Conservation (phyloP, 306 rosid species). For the Benincasa hispida region DNA sequence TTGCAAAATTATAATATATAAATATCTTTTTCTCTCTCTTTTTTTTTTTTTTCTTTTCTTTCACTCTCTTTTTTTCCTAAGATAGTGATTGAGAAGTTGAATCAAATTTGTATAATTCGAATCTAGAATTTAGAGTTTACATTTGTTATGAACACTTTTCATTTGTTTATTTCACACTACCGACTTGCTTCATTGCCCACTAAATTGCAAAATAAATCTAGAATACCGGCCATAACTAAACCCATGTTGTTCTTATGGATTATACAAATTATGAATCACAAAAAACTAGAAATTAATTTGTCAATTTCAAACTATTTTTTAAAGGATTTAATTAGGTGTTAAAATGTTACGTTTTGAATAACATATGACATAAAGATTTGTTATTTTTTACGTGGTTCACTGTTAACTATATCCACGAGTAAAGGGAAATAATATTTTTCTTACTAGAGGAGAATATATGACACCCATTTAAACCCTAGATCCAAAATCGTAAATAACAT, state of each 20-base stretch:
- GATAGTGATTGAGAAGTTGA: neutral
- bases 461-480: too few species aligned
- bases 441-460: too few species aligned
- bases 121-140: neutral
- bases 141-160: neutral
- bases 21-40: neutral
- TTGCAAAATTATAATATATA: neutral
- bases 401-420: too few species aligned
- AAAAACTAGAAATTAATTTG: neutral
- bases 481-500: too few species aligned
- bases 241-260: neutral
- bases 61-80: neutral
- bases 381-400: too few species aligned
- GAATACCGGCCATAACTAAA: neutral
- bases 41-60: neutral
- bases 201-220: neutral
- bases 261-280: neutral
- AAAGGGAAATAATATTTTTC: too few species aligned
- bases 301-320: too few species aligned
- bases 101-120: neutral
- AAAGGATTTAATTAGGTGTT: too few species aligned
- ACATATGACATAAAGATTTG: too few species aligned
- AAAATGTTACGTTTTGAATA: too few species aligned
- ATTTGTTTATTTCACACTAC: neutral
- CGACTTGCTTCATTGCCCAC: neutral